Base-by-base conservation (phyloP, 2,329 filamentous ascomycete genomes). In the Colletotrichum echinochloae region DNA sequence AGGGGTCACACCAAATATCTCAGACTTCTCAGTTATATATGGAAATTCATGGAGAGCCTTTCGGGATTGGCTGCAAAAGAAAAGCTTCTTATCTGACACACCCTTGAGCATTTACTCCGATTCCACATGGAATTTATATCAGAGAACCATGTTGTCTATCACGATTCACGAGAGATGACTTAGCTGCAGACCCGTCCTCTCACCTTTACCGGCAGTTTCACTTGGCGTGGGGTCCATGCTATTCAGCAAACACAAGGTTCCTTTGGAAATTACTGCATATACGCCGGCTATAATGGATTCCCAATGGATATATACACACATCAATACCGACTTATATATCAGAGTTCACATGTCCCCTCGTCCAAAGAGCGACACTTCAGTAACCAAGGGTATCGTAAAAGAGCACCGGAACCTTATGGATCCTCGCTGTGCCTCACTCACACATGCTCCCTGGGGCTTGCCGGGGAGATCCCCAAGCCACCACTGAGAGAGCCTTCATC, bases 371-470 rank as follows among this genome's bases (percentile, higher is more conserved):
- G 57, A 60, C 8, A 28, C n/a, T n/a, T n/a, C n/a, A 49, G n/a
- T 18, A 26, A 48, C 66, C 44, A 61, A 71, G 72, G 72, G 70
- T 73, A 73, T 72, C 72, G 61, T 65, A 46, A 72, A 70, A 52
- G 66, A 70, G 63, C 51, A 54, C 59, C 52, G 64, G 49, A 63
- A 66, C 51, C 46, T 7, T 8, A 46, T 9, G 44, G 20, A 33
- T 9, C 20, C 46, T 48, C 37, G 26, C 16, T 20, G 6, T 37
- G 3, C 18, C 35, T 23, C 3, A 23, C 70, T 69, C 55, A 85
- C 30, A 86, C 77, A 35, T 76, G 78, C 74, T 85, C 83, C 7
- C 76, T 76, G 4, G 79, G 80, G 44, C 79, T 77, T 4, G 84
- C 82, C 0, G 83, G 83, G 0, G 73, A 75, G 7, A 76, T 77